phyloP scores from a whole-genome alignment of 2,329 filamentous ascomycete species.

The Pseudogymnoascus sp. region DNA sequence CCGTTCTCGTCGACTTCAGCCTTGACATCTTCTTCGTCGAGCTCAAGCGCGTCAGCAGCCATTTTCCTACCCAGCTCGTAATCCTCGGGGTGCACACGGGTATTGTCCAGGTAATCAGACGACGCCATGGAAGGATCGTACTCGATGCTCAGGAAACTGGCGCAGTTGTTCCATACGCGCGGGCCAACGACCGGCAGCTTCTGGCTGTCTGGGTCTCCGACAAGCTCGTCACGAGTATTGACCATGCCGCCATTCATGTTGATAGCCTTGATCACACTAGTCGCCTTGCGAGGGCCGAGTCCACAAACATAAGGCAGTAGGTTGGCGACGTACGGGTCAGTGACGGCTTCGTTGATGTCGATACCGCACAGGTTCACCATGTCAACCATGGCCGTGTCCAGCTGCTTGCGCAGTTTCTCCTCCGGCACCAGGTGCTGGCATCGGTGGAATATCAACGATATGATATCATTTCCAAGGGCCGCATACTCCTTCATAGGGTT shows the following conservation, averaged over 20 bases:
- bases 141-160: slow-evolving; percentile 86
- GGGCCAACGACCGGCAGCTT: slow-evolving; percentile 74
- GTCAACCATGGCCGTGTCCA: slow-evolving; percentile 96
- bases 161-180: slow-evolving; percentile 92
- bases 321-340: slow-evolving; percentile 73
- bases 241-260: slow-evolving; percentile 84
- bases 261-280: slow-evolving; percentile 77
- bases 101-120: slow-evolving; percentile 91
- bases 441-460: slow-evolving; percentile 79
- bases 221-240: slow-evolving; percentile 73
- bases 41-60: slow-evolving; percentile 89
- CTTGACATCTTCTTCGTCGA: slow-evolving; percentile 97
- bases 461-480: slow-evolving; percentile 77
- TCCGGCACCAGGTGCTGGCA: slow-evolving; percentile 82
- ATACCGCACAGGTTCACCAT: slow-evolving; percentile 97
- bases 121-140: slow-evolving; percentile 75
- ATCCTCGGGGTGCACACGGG: slow-evolving; percentile 94
- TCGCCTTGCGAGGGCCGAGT: slow-evolving; percentile 84
- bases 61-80: slow-evolving; percentile 98
- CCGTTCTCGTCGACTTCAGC: slow-evolving; percentile 88
- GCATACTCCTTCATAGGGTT: slow-evolving; percentile 96
- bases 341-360: slow-evolving; percentile 85
- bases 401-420: slow-evolving; percentile 74
- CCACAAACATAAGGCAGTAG: slow-evolving; percentile 86
- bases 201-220: slow-evolving; percentile 76